A percentile compares a stretch with the other conserved stretches of the same genome.
phyloP scores from a whole-genome alignment of 148 eudicot genomes.

The Diospyros kaki region DNA sequence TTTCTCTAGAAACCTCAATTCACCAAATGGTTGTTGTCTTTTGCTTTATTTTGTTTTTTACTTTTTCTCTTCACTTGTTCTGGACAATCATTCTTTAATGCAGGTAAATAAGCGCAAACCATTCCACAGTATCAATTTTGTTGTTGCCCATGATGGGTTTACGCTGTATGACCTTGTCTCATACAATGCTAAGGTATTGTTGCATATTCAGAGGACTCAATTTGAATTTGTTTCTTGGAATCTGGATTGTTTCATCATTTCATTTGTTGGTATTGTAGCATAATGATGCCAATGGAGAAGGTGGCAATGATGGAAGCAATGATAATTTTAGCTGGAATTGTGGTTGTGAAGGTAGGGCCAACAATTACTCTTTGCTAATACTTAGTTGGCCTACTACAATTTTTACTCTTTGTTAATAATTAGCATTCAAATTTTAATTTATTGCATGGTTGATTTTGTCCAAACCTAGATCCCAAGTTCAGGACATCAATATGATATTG shows the following conservation, averaged over 20 bases:
- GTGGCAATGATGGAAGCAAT: constrained; percentile 94
- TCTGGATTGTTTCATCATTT: not conserved
- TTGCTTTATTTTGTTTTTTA: not conserved
- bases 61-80: too few relatives aligned
- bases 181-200: constrained; percentile 74
- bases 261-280: constrained; percentile 44
- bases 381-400: not conserved
- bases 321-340: constrained; percentile 97
- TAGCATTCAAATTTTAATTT: not conserved
- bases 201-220: not conserved
- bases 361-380: not conserved
- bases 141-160: constrained; percentile 98
- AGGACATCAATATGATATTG: not conserved
- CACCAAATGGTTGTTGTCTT: too few relatives aligned
- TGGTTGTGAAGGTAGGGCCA: constrained; percentile 75
- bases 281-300: constrained; percentile 91
- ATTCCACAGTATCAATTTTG: constrained; percentile 82
- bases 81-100: not conserved
- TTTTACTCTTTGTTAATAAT: not conserved
- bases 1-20: too few relatives aligned
- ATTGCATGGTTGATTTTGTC: not conserved
- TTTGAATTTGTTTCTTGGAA: not conserved
- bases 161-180: constrained; percentile 95
- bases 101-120: constrained; percentile 95
- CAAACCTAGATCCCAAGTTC: not conserved